Evolutionary conservation across 768 basidiomycete species (phyloP).

Genomic region (Suillus luteus): DNA sequence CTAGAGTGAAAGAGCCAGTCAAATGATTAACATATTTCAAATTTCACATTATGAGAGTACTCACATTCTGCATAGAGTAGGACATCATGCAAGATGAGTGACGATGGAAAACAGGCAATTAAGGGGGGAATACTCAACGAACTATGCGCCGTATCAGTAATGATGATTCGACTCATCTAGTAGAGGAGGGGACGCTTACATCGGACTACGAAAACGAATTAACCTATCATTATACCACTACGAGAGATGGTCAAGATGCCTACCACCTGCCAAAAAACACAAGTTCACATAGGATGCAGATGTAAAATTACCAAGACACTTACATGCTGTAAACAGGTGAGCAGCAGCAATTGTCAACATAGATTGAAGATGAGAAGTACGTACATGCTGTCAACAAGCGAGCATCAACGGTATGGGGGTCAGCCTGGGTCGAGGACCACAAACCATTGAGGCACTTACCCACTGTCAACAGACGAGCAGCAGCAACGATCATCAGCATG

Average conservation of each 20-base stretch:
- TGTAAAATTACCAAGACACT: no score
- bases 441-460: no score
- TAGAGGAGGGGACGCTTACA: background rate
- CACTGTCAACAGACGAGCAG: no score
- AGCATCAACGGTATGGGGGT: no score
- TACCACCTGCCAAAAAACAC: background rate
- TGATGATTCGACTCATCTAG: background rate
- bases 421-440: no score
- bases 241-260: background rate
- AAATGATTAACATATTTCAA: no score
- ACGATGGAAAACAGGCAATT: background rate
- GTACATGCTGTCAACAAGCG: no score
- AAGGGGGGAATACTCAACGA: background rate
- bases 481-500: no score
- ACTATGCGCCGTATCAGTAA: background rate
- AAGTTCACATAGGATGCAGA: no score
- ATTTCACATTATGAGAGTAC: background rate
- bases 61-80: background rate
- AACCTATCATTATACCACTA: background rate
- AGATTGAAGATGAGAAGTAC: no score
- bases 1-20: background rate
- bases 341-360: no score
- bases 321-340: no score
- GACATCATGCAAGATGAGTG: background rate
- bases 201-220: background rate